Evolutionary conservation across 352 stramenopile genomes (phyloP), one percentile per base, ranked within the genome.

Genomic region (Phytophthora constricta): DNA sequence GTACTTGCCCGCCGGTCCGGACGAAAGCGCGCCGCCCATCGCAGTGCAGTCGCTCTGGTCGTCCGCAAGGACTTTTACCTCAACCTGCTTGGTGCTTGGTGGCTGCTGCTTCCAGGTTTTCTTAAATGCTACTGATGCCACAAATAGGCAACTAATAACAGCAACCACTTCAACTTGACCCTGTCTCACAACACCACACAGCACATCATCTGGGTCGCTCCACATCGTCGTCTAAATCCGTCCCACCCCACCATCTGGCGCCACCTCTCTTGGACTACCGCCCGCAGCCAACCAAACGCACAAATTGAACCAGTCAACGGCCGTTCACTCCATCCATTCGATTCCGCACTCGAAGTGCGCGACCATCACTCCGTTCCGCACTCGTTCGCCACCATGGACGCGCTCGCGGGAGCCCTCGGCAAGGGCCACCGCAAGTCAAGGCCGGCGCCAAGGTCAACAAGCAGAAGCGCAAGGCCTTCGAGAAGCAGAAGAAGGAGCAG

Each of bases 391-490:
- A 59, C 26, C 13, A 85, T 86, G 77, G 80, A 86, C 28, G 72
- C 66, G 42, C 42, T 82, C 45, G 62, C 58, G 14, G 68, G 50
- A 43, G 74, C 75, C 37, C 54, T 72, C 48, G 76, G 52, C 54
- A 93, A 94, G 72, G 68, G 70, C 63, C 89, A 96, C 70, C 87
- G 86, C 79, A 95, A 95, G 80, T 74, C 74, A 95, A 91, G 70
- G 73, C 74, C 28, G 87, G 89, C n/a, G 87, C 89, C 51, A 98
- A 99, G 76, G 91, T 90, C 16, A 97, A 97, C 62, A 97, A 98
- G 70, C 97, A 98, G 69, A 98, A 99, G 81, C 89, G 92, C 56
- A 93, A 94, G 71, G 89, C 92, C 22, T 86, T 93, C 42, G 88
- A 89, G 55, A 95, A 96, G 72, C 86, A 95, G 74, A 84, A 86